phyloP scores from a whole-genome alignment of 2,329 filamentous ascomycete genomes.

The Stachybotrys elegans region DNA sequence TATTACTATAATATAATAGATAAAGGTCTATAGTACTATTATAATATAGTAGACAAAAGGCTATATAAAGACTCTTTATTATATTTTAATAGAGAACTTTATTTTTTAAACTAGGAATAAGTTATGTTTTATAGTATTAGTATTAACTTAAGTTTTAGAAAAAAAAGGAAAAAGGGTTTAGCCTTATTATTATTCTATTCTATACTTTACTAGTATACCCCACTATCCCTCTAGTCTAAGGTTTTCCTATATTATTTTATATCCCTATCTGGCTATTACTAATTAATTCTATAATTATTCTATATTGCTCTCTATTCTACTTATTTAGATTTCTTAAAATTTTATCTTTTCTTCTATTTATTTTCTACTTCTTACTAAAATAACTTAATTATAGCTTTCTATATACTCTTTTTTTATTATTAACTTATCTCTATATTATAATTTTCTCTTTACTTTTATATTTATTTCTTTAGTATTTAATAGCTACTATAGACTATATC shows the following conservation, averaged over 20 bases:
- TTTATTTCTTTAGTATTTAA: constrained; percentile 2
- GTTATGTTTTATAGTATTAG: background rate
- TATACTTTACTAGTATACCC: too few relatives aligned
- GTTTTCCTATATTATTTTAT: too few relatives aligned
- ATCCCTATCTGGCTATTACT: background rate
- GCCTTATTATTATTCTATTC: too few relatives aligned
- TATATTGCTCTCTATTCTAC: background rate
- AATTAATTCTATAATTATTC: constrained; percentile 1
- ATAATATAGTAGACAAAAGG: background rate
- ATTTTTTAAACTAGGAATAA: background rate
- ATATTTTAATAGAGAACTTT: background rate
- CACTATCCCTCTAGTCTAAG: too few relatives aligned
- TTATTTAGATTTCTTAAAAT: background rate
- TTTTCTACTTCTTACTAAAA: background rate
- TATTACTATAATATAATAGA: background rate
- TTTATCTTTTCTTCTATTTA: constrained; percentile 2
- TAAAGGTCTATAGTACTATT: background rate
- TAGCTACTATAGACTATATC: constrained; percentile 2
- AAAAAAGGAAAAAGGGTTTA: too few relatives aligned
- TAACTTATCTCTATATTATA: constrained; percentile 1
- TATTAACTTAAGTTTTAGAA: background rate
- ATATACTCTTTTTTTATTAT: constrained; percentile 1
- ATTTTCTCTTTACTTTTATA: background rate
- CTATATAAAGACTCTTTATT: background rate
- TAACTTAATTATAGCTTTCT: constrained; percentile 1